phyloP scores from a whole-genome alignment of 1,284 basidiomycete species.

The Ustilago loliicola region DNA sequence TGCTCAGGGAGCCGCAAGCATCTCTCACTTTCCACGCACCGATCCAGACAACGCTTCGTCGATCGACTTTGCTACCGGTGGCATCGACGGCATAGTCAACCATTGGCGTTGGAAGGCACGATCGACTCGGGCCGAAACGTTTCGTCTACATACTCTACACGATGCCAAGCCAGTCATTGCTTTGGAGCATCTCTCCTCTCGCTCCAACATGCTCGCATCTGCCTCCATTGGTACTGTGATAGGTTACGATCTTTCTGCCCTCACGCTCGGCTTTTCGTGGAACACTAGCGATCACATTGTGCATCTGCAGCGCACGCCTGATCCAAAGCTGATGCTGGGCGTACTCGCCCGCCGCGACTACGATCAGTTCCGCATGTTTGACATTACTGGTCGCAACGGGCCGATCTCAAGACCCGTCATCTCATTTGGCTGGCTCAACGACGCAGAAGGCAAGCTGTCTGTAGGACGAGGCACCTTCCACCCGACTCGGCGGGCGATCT shows the following conservation, averaged over 20 bases:
- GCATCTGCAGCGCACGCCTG: slow-evolving; percentile 44
- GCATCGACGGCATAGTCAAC: slow-evolving; percentile 43
- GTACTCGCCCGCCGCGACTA: slow-evolving; percentile 39
- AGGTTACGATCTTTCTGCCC: slow-evolving; percentile 32
- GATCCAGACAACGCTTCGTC: slow-evolving; percentile 25
- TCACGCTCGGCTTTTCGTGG: slow-evolving; percentile 43
- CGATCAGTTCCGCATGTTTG: slow-evolving; percentile 53
- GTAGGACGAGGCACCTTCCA: slow-evolving; percentile 44
- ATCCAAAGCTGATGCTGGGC: slow-evolving; percentile 43
- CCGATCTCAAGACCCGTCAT: slow-evolving; percentile 44
- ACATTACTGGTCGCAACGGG: slow-evolving; percentile 39
- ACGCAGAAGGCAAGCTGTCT: slow-evolving; percentile 26
- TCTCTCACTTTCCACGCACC: slow-evolving; percentile 43
- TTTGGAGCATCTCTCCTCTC: slow-evolving; percentile 31
- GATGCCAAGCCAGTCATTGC: slow-evolving; percentile 33
- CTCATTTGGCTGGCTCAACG: slow-evolving; percentile 49
- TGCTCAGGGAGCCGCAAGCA: slow-evolving; percentile 24
- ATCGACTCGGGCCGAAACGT: slow-evolving; percentile 14
- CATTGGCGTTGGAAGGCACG: slow-evolving; percentile 44
- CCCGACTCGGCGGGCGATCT: slow-evolving; percentile 34
- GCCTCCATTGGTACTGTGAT: slow-evolving; percentile 39
- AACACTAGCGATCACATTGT: slow-evolving; percentile 48
- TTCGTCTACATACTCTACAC: slow-evolving; percentile 39
- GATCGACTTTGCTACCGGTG: slow-evolving; percentile 51
- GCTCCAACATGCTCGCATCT: slow-evolving; percentile 28